These are phyloP conservation scores for Gamarada debralockiae DNA, from an alignment of 495 filamentous ascomycete genomes.

Conservation along the genomic window DNA sequence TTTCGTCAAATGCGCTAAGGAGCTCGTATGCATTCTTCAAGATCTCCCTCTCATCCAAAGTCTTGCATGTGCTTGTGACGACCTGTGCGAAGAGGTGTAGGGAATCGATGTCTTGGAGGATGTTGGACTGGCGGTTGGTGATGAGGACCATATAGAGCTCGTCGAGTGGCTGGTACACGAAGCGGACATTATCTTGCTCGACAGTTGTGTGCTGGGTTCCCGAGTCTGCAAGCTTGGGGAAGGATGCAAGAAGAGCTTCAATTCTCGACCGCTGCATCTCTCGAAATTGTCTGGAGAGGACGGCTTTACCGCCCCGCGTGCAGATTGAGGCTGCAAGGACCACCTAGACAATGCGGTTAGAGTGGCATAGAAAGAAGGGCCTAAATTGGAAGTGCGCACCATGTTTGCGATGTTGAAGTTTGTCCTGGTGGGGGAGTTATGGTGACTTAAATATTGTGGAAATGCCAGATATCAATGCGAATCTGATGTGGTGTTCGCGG, in stretches of 20 bases:
- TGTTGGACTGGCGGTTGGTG: conserved; percentile 98
- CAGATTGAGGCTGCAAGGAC: conserved; percentile 98
- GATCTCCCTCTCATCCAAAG: conserved; percentile 91
- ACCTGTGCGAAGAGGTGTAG: conserved; percentile 97
- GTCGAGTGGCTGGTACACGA: conserved; percentile 97
- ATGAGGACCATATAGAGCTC: conserved; percentile 99
- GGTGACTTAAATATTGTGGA: conserved; percentile 7
- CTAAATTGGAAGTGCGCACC: conserved; percentile 8
- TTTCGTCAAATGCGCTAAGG: conserved; percentile 91
- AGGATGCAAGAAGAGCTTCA: conserved; percentile 92
- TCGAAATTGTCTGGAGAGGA: conserved; percentile 93
- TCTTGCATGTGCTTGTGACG: conserved; percentile 93
- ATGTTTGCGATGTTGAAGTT: conserved; percentile 27
- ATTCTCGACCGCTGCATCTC: conserved; percentile 95
- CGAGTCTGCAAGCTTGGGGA: conserved; percentile 93
- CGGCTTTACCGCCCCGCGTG: conserved; percentile 94
- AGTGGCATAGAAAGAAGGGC: not conserved
- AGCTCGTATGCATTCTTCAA: conserved; percentile 91
- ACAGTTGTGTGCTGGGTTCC: conserved; percentile 96
- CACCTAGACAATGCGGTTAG: conserved; percentile 55
- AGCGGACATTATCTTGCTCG: conserved; percentile 98
- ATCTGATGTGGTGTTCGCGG: not conserved
- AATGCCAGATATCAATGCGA: not conserved
- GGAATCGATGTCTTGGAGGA: conserved; percentile 97
- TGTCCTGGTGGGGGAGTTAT: conserved; percentile 1